Base-by-base conservation (phyloP, 768 basidiomycete species). In the Leucocoprinus sp. region DNA sequence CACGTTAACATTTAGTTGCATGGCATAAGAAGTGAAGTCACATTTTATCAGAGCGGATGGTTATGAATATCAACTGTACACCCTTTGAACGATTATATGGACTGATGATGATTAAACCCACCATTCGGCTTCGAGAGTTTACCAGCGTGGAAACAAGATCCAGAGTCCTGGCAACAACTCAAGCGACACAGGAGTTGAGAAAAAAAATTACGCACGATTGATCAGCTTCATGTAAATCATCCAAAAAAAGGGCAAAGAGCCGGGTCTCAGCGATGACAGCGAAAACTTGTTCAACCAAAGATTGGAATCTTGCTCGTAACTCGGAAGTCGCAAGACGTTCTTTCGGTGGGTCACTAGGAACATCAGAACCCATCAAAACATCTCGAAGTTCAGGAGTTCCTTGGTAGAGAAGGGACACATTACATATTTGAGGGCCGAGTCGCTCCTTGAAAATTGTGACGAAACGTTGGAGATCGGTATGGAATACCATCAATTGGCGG, bases 211-310 rank as follows among this genome's bases (percentile, higher is more conserved):
- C 54, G 29, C 57, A 84, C 75, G 80, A 81, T 49, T 79, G 75
- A 57, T 84, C 79, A 7, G 84, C 83, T 53, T 83, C 82, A 49
- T 87, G 84, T 12, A 85, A 60, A 58, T 85, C 83, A 55, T 85
- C 83, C 35, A 84, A 64, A 54, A 84, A 84, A 41, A 87, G 60
- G 0, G 82, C 82, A 51, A 87, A 77, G 39, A 84, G 60, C 27
- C 82, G 67, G 5, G 80, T 83, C 56, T 85, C 81, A 1, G 83
- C 75, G 33, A 85, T 73, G 15, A 82, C 77, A 4, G 71, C 60
- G 52, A 85, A 83, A 24, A 85, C 82, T 54, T 73, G 78, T 58
- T 83, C 79, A 3, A 84, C 79, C 26, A 85, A 62, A 6, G 74
- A 74, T 56, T 85, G 81, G 52, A 87, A 87, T 29, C 84, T 65